Base-by-base conservation (phyloP, 805 yeast species). In the Kodamaea fukazawae region DNA sequence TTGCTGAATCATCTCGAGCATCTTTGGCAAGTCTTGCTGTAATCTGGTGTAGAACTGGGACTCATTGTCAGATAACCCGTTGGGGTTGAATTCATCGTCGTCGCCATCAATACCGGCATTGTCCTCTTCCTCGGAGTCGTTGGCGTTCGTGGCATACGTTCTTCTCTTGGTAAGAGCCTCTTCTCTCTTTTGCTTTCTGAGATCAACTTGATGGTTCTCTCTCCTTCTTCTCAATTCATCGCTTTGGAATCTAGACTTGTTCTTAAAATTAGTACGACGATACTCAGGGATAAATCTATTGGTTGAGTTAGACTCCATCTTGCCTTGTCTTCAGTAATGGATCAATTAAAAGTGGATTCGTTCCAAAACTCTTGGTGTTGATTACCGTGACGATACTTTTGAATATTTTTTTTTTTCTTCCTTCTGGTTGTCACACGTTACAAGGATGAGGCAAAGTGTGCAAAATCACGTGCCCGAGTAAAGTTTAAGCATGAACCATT, bases 161-260 rank as follows among this genome's bases (percentile, higher is more conserved):
- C 99, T 83, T 73, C 98, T 84, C 70, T 93, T 93, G 29, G 96
- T 82, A 51, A 93, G 74, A 41, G 86, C 85, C 63, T 93, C 98
- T 61, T 93, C 99, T 60, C 99, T 81, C 65, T 90, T 90, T 46
- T 90, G 96, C 71, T 95, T 93, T 70, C 99, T 79, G 57, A 93
- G 75, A 62, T 90, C 98, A 44, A 93, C 95, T 67, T 91, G 97
- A 56, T 91, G 96, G 42, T 86, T 95, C 64, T 91, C 99, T 65
- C 98, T 84, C 63, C 99, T 85, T 65, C 98, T 89, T 66, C 99
- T 86, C 55, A 93, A 79, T 73, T 93, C 99, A 61, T 93, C 99
- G 43, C 88, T 87, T 56, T 86, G 85, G 61, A 93, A 93, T 59
- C 95, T 80, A 48, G 93, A 88, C 63, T 90, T 87, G 71, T 93